Percentiles rank a stretch among this genome's conserved stretches.
Evolutionary conservation across 169 alveolate genomes (phyloP).

Genomic region (Theileria annulata): DNA sequence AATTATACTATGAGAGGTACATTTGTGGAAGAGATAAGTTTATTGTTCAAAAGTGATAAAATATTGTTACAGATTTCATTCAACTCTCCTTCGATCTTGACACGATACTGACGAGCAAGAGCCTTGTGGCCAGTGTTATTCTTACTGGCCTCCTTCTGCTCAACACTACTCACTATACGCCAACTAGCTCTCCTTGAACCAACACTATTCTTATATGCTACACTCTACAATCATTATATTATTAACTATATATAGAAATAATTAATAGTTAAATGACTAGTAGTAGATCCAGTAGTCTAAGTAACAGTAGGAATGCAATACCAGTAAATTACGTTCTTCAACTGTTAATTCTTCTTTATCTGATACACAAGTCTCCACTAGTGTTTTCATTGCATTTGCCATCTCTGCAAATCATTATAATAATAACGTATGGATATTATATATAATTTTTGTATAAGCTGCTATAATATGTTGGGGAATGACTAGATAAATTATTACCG

Average conservation of each 20-base stretch:
- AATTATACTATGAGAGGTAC: no score
- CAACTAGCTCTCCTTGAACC: conserved; percentile 98
- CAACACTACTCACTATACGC: conserved; percentile 95
- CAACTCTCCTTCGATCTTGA: conserved; percentile 93
- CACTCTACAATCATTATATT: conserved; percentile 80
- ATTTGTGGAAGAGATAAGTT: conserved; percentile 89
- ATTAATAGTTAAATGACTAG: background rate
- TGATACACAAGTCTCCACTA: conserved; percentile 75
- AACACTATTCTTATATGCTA: conserved; percentile 98
- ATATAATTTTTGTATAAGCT: background rate
- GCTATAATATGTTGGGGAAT: no score
- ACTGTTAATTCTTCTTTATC: conserved; percentile 87
- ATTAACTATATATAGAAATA: background rate
- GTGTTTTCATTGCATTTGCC: conserved; percentile 79
- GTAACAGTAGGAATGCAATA: no score
- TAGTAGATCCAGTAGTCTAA: background rate
- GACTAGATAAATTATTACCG: conserved; percentile 75
- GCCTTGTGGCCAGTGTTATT: conserved; percentile 87
- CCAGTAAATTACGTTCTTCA: conserved; percentile 92
- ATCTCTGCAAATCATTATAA: conserved; percentile 52
- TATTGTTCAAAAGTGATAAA: conserved; percentile 84
- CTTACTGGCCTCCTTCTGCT: conserved; percentile 94
- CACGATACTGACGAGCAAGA: conserved; percentile 90
- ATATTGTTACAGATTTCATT: conserved; percentile 91
- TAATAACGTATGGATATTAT: no score